A percentile compares a stretch with the other conserved stretches of the same genome.
Conservation (phyloP, 495 filamentous ascomycete genomes). For the Aeminium ludgeri region DNA sequence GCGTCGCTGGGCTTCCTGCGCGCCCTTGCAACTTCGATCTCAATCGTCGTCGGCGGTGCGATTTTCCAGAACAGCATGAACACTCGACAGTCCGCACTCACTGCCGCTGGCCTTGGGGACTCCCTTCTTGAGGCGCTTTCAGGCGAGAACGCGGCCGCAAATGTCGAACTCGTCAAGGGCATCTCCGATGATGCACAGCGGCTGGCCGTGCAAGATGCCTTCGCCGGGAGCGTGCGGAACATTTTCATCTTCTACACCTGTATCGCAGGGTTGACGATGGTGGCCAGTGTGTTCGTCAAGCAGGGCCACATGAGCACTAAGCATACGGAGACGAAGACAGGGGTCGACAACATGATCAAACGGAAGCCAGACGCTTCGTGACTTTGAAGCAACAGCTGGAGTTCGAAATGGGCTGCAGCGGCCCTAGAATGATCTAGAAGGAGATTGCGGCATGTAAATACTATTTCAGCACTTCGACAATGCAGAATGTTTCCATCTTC, state of each 20-base stretch:
- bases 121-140: conserved; percentile 28
- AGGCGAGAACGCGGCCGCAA: conserved; percentile 35
- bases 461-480: too few species aligned
- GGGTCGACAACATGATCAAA: conserved; percentile 21
- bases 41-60: conserved; percentile 24
- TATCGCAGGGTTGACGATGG: conserved; percentile 32
- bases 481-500: too few species aligned
- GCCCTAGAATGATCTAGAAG: too few species aligned
- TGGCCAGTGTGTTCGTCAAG: conserved; percentile 38
- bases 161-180: conserved; percentile 29
- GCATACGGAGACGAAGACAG: conserved; percentile 45
- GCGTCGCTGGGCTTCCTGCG: conserved; percentile 21
- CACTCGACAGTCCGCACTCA: conserved; percentile 23
- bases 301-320: conserved; percentile 36
- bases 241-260: conserved; percentile 47
- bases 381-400: too few species aligned
- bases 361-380: too few species aligned
- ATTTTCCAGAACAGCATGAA: conserved; percentile 41
- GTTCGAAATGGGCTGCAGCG: too few species aligned
- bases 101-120: conserved; percentile 30
- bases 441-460: too few species aligned
- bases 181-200: conserved; percentile 31
- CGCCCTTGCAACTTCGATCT: conserved; percentile 19
- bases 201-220: conserved; percentile 35
- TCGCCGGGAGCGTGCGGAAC: conserved; percentile 42